A percentile compares a stretch with the other conserved stretches of the same genome.
phyloP scores from a whole-genome alignment of 208 protist genomes.

The Vickermania ingenoplastis region DNA sequence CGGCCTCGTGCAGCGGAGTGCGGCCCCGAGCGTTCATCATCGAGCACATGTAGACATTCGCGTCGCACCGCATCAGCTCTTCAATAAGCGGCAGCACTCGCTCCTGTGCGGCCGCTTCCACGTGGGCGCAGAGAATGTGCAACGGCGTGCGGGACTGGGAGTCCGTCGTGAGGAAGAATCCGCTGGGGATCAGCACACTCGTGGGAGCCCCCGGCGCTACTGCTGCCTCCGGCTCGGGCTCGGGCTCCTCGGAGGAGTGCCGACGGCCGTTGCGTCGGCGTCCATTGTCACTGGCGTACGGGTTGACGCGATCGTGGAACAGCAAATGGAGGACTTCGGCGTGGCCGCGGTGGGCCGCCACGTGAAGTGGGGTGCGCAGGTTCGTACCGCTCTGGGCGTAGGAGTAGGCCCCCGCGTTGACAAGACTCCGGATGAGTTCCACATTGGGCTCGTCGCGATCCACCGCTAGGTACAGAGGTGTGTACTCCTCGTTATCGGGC shows the following conservation, averaged over 20 bases:
- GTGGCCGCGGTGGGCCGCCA: constrained; percentile 28
- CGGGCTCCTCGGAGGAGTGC: background rate
- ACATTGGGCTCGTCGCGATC: constrained; percentile 5
- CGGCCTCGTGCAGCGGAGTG: constrained; percentile 25
- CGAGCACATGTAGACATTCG: constrained; percentile 11
- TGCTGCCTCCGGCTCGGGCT: background rate
- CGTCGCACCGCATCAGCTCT: constrained; percentile 8
- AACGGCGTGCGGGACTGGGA: constrained; percentile 30
- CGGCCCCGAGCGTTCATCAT: constrained; percentile 27
- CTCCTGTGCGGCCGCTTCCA: constrained; percentile 17
- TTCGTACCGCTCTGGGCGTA: constrained; percentile 38
- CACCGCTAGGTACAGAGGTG: constrained; percentile 49
- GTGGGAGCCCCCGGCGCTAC: background rate
- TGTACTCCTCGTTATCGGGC: constrained; percentile 44
- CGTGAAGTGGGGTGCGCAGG: constrained; percentile 53
- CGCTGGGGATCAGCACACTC: constrained; percentile 7
- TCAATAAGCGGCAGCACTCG: constrained; percentile 28
- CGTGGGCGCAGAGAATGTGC: constrained; percentile 46
- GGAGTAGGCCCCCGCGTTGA: constrained; percentile 32
- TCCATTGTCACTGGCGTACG: background rate
- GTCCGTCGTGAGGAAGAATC: constrained; percentile 37
- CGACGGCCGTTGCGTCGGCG: constrained; percentile 4
- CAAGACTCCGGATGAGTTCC: constrained; percentile 29
- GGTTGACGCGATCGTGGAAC: constrained; percentile 16
- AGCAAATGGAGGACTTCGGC: constrained; percentile 20